A percentile compares a stretch with the other conserved stretches of the same genome.
Conservation (phyloP, 2,329 filamentous ascomycete genomes). For the Aureobasidium uvarum region DNA sequence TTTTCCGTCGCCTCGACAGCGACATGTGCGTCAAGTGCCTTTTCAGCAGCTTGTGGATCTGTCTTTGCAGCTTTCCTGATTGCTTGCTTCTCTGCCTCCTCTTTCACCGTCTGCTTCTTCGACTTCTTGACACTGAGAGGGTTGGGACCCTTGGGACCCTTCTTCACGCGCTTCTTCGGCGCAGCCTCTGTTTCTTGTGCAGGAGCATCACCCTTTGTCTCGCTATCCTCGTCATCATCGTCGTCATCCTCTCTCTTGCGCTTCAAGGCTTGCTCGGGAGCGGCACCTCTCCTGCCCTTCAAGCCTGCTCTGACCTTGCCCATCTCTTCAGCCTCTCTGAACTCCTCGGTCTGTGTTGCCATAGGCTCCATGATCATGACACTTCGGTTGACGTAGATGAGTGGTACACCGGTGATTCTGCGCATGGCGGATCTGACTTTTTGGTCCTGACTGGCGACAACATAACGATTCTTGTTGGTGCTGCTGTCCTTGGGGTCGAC, state of each 20-base stretch:
- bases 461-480: constrained; percentile 75
- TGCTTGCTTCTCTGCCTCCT: constrained; percentile 27
- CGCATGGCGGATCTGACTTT: constrained; percentile 64
- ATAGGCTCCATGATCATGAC: constrained; percentile 80
- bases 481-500: constrained; percentile 72
- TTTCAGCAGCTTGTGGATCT: constrained; percentile 34
- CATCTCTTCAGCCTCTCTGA: constrained; percentile 66
- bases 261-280: constrained; percentile 32
- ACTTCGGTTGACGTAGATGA: constrained; percentile 74
- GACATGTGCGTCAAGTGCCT: constrained; percentile 27
- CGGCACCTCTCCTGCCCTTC: constrained; percentile 38
- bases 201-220: constrained; percentile 45
- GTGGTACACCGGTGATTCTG: constrained; percentile 66
- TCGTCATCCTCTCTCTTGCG: constrained; percentile 36
- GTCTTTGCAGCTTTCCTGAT: constrained; percentile 32
- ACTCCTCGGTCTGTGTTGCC: constrained; percentile 63
- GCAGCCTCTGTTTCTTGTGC: constrained; percentile 38
- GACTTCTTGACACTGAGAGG: constrained; percentile 68
- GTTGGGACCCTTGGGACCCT: constrained; percentile 67
- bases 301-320: constrained; percentile 71
- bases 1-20: constrained; percentile 16
- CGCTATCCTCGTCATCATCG: constrained; percentile 36
- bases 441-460: constrained; percentile 70
- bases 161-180: constrained; percentile 55
- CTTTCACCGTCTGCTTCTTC: constrained; percentile 49